A percentile compares a stretch with the other conserved stretches of the same genome.
Conservation (phyloP, 169 alveolate species). For the Plasmodium blacklocki region DNA sequence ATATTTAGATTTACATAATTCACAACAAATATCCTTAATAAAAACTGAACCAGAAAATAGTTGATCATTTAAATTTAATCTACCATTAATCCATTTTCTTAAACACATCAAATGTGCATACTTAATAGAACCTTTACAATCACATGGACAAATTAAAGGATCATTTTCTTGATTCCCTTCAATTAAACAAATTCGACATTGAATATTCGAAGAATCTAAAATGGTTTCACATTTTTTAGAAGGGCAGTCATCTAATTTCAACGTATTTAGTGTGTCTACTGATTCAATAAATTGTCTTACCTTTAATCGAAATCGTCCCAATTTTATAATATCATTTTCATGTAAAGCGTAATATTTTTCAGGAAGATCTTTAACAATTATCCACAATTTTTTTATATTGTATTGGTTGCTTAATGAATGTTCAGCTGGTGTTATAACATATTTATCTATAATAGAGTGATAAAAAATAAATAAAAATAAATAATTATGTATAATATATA, state of each 20-base stretch:
- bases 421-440: slow-evolving; percentile 85
- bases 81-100: slow-evolving; percentile 95
- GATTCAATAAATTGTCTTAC: slow-evolving; percentile 90
- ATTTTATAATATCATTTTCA: slow-evolving; percentile 93
- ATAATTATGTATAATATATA: not conserved
- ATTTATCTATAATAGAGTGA: slow-evolving; percentile 46
- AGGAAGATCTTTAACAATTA: slow-evolving; percentile 91
- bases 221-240: slow-evolving; percentile 53
- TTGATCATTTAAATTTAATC: slow-evolving; percentile 87
- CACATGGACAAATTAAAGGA: slow-evolving; percentile 93
- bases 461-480: no score
- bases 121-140: slow-evolving; percentile 94
- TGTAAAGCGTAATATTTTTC: slow-evolving; percentile 88
- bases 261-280: slow-evolving; percentile 44
- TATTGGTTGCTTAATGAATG: slow-evolving; percentile 75
- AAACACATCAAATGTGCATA: slow-evolving; percentile 96
- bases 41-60: slow-evolving; percentile 80
- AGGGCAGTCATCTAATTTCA: slow-evolving; percentile 63
- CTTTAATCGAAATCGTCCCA: slow-evolving; percentile 94
- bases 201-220: slow-evolving; percentile 76
- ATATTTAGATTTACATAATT: slow-evolving; percentile 87
- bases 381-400: slow-evolving; percentile 92
- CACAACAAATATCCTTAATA: slow-evolving; percentile 89
- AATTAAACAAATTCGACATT: slow-evolving; percentile 94
- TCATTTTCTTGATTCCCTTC: slow-evolving; percentile 92